Conservation (phyloP, 352 stramenopile genomes). For the Phytopythium vexans region DNA sequence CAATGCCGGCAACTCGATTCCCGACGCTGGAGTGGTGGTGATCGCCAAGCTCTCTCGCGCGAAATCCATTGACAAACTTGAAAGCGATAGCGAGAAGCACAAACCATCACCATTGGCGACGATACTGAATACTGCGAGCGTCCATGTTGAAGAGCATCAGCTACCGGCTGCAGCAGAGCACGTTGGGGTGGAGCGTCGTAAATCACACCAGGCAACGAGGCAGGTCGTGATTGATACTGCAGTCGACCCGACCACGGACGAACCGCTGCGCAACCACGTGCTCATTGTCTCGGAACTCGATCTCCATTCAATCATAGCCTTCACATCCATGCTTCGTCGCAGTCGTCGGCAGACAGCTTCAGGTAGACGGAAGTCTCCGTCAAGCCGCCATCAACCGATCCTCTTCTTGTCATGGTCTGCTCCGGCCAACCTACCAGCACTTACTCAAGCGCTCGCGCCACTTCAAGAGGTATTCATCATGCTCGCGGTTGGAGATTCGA, state of each 20-base stretch:
- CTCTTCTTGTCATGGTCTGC: slow-evolving; percentile 63
- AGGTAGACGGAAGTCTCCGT: slow-evolving; percentile 4
- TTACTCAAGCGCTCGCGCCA: slow-evolving; percentile 23
- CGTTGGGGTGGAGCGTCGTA: not conserved
- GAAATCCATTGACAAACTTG: not conserved
- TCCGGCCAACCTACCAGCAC: slow-evolving; percentile 12
- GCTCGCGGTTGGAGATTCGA: slow-evolving; percentile 46
- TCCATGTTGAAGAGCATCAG: no score
- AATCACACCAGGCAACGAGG: slow-evolving; percentile 1
- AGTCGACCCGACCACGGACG: slow-evolving; percentile 13
- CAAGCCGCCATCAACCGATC: slow-evolving; percentile 42
- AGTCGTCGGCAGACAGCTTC: slow-evolving; percentile 4
- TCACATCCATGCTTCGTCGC: slow-evolving; percentile 48
- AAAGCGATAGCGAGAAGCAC: not conserved
- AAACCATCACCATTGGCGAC: no score
- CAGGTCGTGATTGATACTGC: slow-evolving; percentile 41
- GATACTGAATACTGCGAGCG: no score
- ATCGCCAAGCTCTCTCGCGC: not conserved
- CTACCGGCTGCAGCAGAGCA: no score
- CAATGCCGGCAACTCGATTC: slow-evolving; percentile 32
- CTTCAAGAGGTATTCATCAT: slow-evolving; percentile 65
- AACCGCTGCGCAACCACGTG: slow-evolving; percentile 46
- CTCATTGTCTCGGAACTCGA: slow-evolving; percentile 61
- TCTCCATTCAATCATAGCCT: slow-evolving; percentile 33
- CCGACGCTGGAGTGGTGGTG: not conserved